Evolutionary conservation across 495 filamentous ascomycete species (phyloP), one percentile per base, ranked within the genome.

Genomic region (Margaritispora aquatica): DNA sequence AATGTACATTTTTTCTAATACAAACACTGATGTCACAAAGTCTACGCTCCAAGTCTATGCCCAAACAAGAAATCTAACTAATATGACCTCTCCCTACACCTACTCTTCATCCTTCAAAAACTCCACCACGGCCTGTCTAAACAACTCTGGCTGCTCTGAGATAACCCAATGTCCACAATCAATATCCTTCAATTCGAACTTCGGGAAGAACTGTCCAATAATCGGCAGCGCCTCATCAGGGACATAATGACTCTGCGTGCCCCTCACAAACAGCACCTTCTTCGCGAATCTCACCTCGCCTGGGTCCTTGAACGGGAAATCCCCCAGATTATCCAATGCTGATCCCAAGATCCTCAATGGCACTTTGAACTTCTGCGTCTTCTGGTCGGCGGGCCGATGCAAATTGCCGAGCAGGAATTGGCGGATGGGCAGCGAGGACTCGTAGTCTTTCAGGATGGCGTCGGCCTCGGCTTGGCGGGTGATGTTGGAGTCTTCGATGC

Each of bases 331-430:
- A 58, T 81, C 78, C 19, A 92, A 71, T 0, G 82, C 74, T 17
- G 68, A 57, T 0, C 76, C 80, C 0, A 92, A 72, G 10, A 76
- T 81, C 17, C 62, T 54, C 8, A 83, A 64, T 10, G 79, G 80
- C 10, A 80, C 69, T 36, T 73, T 72, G 68, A 82, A 82, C 51
- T 71, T 72, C 47, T 73, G 69, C 0, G 60, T 59, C 21, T 64
- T 63, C 15, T 49, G 53, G 1, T 59, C 52, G 7, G 19, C n/a
- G 5, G 67, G 69, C 0, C 86, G 81, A 55, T 87, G 68, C 11
- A 97, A 77, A 68, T 97, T 97, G n/a, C 90, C 91, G 2, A 98
- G 80, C 20, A 98, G 82, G 73, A 97, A 98, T 69, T 96, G 91
- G 1, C 94, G 88, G 60, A 97, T 87, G 1, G 81, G 74, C 1